Conservation (phyloP, 2,329 filamentous ascomycete species). For the Dryadomyces quercus-mongolicae region DNA sequence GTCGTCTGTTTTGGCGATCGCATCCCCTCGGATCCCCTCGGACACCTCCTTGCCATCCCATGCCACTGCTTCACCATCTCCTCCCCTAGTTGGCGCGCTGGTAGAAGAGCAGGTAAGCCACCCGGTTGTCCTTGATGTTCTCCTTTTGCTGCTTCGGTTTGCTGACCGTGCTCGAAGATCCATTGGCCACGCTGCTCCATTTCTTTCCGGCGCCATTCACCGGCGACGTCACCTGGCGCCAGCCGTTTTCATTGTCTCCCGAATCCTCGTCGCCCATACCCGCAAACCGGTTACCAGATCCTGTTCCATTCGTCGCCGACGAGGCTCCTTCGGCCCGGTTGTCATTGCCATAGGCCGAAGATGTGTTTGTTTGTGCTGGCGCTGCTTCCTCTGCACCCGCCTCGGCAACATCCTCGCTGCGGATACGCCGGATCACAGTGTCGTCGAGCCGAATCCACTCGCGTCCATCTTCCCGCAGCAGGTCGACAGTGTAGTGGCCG, state of each 20-base stretch:
- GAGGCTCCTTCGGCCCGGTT: neutral
- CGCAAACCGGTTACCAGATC: slow-evolving; percentile 62
- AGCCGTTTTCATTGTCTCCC: slow-evolving; percentile 53
- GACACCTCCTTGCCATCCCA: neutral
- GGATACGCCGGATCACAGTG: slow-evolving; percentile 74
- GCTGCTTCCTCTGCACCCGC: slow-evolving; percentile 63
- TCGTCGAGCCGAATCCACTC: slow-evolving; percentile 97
- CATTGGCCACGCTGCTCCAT: slow-evolving; percentile 60
- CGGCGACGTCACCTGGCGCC: slow-evolving; percentile 64
- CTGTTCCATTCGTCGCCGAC: slow-evolving; percentile 25
- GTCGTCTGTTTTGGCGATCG: too few relatives aligned
- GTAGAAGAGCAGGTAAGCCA: slow-evolving; percentile 94
- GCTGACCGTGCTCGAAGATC: slow-evolving; percentile 23
- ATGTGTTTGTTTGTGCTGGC: slow-evolving; percentile 26
- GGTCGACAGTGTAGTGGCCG: slow-evolving; percentile 96
- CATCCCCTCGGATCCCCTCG: neutral
- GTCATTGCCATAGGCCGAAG: slow-evolving; percentile 19
- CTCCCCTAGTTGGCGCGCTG: slow-evolving; percentile 48
- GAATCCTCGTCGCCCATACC: slow-evolving; percentile 53
- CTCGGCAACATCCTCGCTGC: slow-evolving; percentile 80
- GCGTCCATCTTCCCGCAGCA: slow-evolving; percentile 82
- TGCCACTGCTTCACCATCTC: too few relatives aligned
- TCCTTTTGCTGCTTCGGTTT: slow-evolving; percentile 48
- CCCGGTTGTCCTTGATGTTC: slow-evolving; percentile 81
- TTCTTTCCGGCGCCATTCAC: slow-evolving; percentile 56